Evolutionary conservation across 179 eudicot genomes (phyloP).

Genomic region (Nepenthes alata): DNA sequence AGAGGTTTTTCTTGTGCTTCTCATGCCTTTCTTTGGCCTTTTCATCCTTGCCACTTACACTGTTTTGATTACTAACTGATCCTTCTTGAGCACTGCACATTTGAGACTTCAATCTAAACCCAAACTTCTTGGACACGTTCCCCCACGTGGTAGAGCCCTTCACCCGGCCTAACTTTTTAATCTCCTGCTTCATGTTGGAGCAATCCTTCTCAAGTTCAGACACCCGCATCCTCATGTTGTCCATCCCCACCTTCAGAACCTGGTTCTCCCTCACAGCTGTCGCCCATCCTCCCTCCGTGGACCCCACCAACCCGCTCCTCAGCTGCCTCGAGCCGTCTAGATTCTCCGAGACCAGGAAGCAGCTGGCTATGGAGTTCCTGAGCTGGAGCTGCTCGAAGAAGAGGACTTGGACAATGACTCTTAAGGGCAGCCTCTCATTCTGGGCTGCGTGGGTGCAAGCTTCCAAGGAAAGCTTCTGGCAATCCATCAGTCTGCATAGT

Average conservation of each 20-base stretch:
- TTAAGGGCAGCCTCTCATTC: constrained; percentile 33
- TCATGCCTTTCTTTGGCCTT: constrained; percentile 25
- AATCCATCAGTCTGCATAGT: constrained; percentile 35
- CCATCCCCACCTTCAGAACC: constrained; percentile 38
- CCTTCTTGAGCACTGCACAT: constrained; percentile 44
- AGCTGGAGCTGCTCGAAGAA: constrained; percentile 49
- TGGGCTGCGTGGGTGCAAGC: constrained; percentile 56
- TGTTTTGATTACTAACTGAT: constrained; percentile 31
- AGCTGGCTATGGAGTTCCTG: constrained; percentile 38
- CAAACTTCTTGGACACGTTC: constrained; percentile 31
- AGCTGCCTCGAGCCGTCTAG: constrained; percentile 29
- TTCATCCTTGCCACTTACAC: constrained; percentile 15
- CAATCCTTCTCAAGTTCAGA: constrained; percentile 43
- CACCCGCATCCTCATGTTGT: constrained; percentile 43
- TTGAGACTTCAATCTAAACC: constrained; percentile 31
- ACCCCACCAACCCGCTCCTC: constrained; percentile 19
- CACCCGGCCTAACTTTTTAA: constrained; percentile 26
- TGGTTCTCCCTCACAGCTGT: constrained; percentile 35
- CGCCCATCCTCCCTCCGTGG: constrained; percentile 29
- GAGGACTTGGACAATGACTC: constrained; percentile 37
- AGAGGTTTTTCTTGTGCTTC: constrained; percentile 21
- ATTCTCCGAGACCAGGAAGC: constrained; percentile 34
- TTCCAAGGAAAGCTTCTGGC: constrained; percentile 43
- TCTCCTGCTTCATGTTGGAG: constrained; percentile 36
- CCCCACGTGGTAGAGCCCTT: constrained; percentile 24